A percentile compares a stretch with the other conserved stretches of the same genome.
Evolutionary conservation across 176 grass and related monocot genomes (phyloP).

Genomic region (Thinopyrum elongatum): DNA sequence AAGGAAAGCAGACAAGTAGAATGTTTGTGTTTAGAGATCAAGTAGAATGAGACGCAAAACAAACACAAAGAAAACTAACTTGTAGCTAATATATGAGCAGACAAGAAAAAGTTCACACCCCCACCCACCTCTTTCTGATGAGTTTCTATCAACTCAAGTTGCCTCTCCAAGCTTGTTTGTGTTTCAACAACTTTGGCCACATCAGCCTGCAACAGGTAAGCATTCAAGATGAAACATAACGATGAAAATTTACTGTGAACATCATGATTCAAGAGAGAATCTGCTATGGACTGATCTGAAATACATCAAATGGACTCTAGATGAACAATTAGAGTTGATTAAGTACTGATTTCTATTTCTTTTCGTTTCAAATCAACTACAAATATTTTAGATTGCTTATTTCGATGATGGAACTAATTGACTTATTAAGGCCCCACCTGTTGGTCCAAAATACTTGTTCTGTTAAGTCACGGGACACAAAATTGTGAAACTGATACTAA

Average conservation of each 20-base stretch:
- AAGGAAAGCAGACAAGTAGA: neutral
- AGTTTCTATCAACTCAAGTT: slow-evolving; percentile 98
- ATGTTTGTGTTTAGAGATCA: neutral
- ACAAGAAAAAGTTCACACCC: neutral
- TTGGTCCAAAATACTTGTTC: neutral
- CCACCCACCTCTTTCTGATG: slow-evolving; percentile 82
- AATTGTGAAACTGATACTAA: neutral
- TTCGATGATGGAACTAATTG: neutral
- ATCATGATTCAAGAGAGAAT: neutral
- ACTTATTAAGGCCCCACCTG: neutral
- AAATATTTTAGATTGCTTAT: neutral
- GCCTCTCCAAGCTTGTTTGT: slow-evolving; percentile 87
- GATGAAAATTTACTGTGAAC: neutral
- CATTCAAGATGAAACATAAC: neutral
- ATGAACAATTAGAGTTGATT: neutral
- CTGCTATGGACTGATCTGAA: neutral
- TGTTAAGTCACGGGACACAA: neutral
- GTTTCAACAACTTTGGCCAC: slow-evolving; percentile 99
- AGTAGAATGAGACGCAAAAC: neutral
- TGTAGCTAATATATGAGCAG: neutral
- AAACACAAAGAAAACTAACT: neutral
- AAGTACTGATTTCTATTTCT: neutral
- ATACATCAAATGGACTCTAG: neutral
- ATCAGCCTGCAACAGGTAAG: slow-evolving; percentile 65
- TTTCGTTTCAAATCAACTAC: neutral